Evolutionary conservation across 2,329 filamentous ascomycete species (phyloP).

Genomic region (Neopestalotiopsis rosae): DNA sequence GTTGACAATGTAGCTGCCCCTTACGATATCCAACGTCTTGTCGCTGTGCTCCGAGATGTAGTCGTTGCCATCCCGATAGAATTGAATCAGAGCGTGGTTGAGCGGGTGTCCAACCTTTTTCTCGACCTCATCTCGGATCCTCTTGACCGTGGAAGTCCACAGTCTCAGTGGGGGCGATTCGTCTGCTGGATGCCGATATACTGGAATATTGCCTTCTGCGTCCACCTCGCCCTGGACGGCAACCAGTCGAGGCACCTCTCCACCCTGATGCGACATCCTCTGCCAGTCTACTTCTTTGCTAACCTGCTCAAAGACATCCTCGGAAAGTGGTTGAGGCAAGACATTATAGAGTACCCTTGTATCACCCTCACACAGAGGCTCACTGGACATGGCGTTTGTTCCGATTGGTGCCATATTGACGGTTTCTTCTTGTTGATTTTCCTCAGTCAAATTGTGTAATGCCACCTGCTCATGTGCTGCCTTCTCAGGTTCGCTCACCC

Average conservation of each 20-base stretch:
- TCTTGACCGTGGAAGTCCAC: conserved; percentile 76
- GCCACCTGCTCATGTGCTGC: background rate
- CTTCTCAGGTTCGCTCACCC: conserved; percentile 16
- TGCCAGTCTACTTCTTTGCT: conserved; percentile 83
- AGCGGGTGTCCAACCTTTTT: conserved; percentile 76
- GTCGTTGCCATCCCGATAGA: conserved; percentile 87
- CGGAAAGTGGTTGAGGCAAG: conserved; percentile 61
- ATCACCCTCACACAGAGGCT: conserved; percentile 78
- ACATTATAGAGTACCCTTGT: conserved; percentile 76
- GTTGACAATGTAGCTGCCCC: conserved; percentile 85
- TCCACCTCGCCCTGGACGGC: conserved; percentile 81
- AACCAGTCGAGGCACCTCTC: conserved; percentile 88
- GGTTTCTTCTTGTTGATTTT: background rate
- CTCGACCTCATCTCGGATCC: conserved; percentile 73
- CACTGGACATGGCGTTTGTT: conserved; percentile 36
- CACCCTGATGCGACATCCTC: conserved; percentile 89
- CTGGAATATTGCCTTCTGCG: conserved; percentile 74
- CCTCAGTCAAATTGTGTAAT: background rate
- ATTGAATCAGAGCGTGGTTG: conserved; percentile 92
- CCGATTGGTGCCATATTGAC: background rate
- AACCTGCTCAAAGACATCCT: conserved; percentile 71
- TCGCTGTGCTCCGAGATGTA: conserved; percentile 97
- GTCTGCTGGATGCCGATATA: conserved; percentile 95
- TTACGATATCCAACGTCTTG: conserved; percentile 90
- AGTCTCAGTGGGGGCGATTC: conserved; percentile 78